phyloP scores from a whole-genome alignment of 2,329 filamentous ascomycete genomes.

The Neopestalotiopsis clavispora region DNA sequence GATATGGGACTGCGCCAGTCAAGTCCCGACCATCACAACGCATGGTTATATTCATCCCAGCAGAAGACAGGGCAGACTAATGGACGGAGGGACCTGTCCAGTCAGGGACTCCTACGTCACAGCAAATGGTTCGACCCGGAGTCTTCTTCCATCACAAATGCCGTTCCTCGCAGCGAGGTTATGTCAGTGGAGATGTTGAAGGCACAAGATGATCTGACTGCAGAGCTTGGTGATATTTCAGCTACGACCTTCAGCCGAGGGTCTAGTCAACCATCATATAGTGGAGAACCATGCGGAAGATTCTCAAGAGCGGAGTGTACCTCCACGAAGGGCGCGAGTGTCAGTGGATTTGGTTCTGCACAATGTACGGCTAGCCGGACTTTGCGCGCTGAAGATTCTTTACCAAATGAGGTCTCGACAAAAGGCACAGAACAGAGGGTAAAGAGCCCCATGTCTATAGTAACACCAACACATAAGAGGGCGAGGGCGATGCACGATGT shows the following conservation, averaged over 20 bases:
- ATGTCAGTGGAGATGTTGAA: background rate
- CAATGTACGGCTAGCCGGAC: background rate
- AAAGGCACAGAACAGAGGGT: background rate
- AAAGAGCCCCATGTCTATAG: background rate
- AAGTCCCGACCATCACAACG: background rate
- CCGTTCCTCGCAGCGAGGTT: background rate
- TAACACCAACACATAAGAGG: slow-evolving; percentile 34
- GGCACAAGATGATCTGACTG: background rate
- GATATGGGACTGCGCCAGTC: background rate
- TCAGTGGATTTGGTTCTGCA: background rate
- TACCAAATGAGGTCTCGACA: background rate
- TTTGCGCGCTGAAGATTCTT: background rate
- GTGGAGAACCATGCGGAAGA: background rate
- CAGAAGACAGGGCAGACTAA: background rate
- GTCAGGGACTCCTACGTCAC: background rate
- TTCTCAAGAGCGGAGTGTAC: background rate
- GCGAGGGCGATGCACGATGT: slow-evolving; percentile 60
- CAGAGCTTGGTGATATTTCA: background rate
- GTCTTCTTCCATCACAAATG: background rate
- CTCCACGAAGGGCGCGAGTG: background rate
- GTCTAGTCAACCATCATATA: background rate
- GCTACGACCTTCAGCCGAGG: background rate
- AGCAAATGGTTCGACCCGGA: background rate
- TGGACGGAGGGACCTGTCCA: background rate
- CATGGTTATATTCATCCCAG: background rate